Base-by-base conservation (phyloP, 2,329 filamentous ascomycete genomes). In the Myotisia sp. region DNA sequence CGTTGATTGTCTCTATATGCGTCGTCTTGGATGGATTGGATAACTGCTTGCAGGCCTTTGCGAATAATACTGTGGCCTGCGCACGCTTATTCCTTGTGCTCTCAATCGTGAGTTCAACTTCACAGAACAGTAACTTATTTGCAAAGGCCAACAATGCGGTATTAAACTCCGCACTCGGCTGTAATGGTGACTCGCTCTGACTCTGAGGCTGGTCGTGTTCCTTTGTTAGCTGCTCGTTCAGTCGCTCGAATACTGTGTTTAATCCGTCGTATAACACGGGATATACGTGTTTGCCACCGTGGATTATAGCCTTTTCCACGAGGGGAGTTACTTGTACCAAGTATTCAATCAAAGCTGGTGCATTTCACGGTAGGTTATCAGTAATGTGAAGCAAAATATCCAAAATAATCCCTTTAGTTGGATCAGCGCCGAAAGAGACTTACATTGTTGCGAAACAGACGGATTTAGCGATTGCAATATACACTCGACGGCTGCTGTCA, bases 401-500 rank as follows among this genome's bases (percentile, higher is more conserved):
- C n/a, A n/a, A n/a, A n/a, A n/a, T n/a, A n/a, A n/a, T n/a, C n/a
- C n/a, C n/a, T n/a, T n/a, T n/a, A n/a, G n/a, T n/a, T n/a, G n/a
- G n/a, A n/a, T n/a, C n/a, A n/a, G n/a, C n/a, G n/a, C n/a, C 45
- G 19, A 32, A 12, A 13, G 5, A 19, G 20, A 16, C 37, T 23
- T 42, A 42, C 42, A 39, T 34, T 29, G 10, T 9, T 30, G 14
- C 5, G 37, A 26, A 17, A 45, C 41, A 14, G 44, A 37, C 29
- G 53, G 46, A 44, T 54, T 56, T 29, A 59, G 38, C 42, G 56
- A 58, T 38, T 53, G 52, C 24, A 60, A 40, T 16, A 61, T 44
- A 35, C 56, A 60, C 43, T 53, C 48, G 6, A 58, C 47, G 39
- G 53, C 50, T 23, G 58, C 56, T 34, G 52, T 53, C 33, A 61